Percentiles rank a stretch among this genome's conserved stretches.
Evolutionary conservation across 2,329 filamentous ascomycete genomes (phyloP).

Genomic region (Paraphaeosphaeria sporulosa): DNA sequence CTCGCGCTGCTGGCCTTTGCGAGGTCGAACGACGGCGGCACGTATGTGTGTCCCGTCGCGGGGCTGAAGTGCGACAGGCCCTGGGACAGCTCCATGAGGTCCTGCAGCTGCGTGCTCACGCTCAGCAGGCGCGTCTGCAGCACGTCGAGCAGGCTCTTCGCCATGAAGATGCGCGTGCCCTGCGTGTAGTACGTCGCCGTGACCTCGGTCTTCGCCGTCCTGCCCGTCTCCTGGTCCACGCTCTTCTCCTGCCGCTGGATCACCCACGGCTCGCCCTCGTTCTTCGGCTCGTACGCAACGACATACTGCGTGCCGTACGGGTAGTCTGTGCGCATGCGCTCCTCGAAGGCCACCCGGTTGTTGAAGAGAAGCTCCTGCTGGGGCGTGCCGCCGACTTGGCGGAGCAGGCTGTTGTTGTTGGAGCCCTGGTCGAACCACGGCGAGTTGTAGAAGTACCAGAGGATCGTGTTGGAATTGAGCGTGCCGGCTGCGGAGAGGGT

Average conservation of each 20-base stretch:
- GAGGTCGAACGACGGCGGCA: constrained; percentile 57
- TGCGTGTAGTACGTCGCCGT: constrained; percentile 68
- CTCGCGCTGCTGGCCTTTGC: constrained; percentile 29
- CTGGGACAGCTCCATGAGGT: constrained; percentile 62
- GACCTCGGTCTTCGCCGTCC: constrained; percentile 58
- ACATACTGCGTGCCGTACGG: constrained; percentile 65
- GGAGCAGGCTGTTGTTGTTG: constrained; percentile 64
- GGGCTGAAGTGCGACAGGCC: constrained; percentile 65
- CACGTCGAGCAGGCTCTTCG: constrained; percentile 66
- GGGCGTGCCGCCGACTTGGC: constrained; percentile 60
- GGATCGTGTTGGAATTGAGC: constrained; percentile 50
- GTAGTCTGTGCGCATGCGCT: constrained; percentile 58
- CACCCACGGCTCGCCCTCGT: constrained; percentile 63
- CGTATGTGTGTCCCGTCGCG: constrained; percentile 66
- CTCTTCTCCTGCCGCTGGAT: constrained; percentile 63
- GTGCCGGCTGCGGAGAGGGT: constrained; percentile 29
- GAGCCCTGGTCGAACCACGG: constrained; percentile 69
- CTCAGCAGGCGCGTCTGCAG: constrained; percentile 64
- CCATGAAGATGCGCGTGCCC: constrained; percentile 68
- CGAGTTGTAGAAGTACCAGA: constrained; percentile 68
- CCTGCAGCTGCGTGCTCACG: constrained; percentile 63
- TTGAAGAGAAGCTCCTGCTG: constrained; percentile 55
- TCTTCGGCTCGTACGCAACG: constrained; percentile 64
- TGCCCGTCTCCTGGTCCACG: constrained; percentile 52
- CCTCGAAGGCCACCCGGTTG: constrained; percentile 65